Evolutionary conservation across 768 basidiomycete species (phyloP).

Genomic region (Mycena rebaudengoi): DNA sequence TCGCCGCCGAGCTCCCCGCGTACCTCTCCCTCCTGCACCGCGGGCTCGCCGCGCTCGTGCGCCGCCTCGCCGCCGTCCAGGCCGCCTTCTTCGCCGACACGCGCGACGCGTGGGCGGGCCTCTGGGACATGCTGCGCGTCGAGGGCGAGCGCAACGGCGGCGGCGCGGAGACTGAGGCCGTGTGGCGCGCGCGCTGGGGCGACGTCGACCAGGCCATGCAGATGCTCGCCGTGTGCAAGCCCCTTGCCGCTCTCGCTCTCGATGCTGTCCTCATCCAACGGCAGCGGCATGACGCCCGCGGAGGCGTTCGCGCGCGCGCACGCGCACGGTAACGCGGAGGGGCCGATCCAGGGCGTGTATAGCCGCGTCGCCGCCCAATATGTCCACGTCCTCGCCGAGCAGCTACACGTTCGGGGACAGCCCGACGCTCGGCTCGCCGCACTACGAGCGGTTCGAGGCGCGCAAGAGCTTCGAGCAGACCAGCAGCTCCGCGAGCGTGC

Average conservation of each 20-base stretch:
- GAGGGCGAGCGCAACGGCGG: slow-evolving; percentile 76
- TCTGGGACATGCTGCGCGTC: slow-evolving; percentile 85
- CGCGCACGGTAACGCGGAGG: slow-evolving; percentile 1
- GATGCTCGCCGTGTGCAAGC: slow-evolving; percentile 43
- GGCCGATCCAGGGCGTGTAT: too few relatives aligned
- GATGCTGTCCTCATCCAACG: too few relatives aligned
- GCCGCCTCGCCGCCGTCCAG: slow-evolving; percentile 65
- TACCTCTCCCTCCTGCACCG: slow-evolving; percentile 66
- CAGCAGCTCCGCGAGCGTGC: slow-evolving; percentile 12
- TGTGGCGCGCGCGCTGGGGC: slow-evolving; percentile 75
- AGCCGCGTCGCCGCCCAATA: too few relatives aligned
- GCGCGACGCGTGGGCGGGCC: slow-evolving; percentile 72
- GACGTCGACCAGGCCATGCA: slow-evolving; percentile 65
- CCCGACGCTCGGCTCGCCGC: slow-evolving; percentile 11
- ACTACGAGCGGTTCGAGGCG: slow-evolving; percentile 16
- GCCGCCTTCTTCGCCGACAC: slow-evolving; percentile 67
- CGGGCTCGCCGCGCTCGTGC: slow-evolving; percentile 64
- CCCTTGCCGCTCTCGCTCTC: slow-evolving; percentile 16
- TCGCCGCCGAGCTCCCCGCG: slow-evolving; percentile 73
- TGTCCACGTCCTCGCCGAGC: too few relatives aligned
- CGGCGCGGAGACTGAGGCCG: slow-evolving; percentile 70
- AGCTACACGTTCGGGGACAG: slow-evolving; percentile 5
- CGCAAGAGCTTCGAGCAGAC: background rate
- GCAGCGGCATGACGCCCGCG: slow-evolving; percentile 7
- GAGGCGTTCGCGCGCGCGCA: slow-evolving; percentile 10